Evolutionary conservation across 2,329 filamentous ascomycete species (phyloP), one percentile per base, ranked within the genome.

Genomic region (Arachnomyces sp.): DNA sequence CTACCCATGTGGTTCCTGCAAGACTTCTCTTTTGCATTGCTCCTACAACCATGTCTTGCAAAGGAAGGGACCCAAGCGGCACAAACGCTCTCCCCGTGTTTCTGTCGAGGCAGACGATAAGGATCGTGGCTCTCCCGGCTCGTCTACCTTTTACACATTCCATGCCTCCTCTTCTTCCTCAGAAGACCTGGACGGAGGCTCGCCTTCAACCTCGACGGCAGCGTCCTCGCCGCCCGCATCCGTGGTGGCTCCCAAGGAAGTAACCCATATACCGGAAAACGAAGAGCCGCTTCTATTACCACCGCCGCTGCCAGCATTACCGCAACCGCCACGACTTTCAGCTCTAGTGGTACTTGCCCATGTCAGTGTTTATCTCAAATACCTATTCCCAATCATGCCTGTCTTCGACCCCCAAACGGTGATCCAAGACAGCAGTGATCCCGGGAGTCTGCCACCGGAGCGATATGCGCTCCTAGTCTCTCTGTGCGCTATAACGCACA

Each of bases 401-500:
- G 61, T 68, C 2, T 56, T 68, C 16, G 56, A 56, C 2, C 51
- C 51, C 4, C 57, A 63, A 11, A 48, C 54, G 18, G 44, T 68
- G 3, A 56, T 57, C 11, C 46, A 52, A 14, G 55, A 62, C 41
- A 60, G 62, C 35, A 52, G 59, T 45, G 77, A 74, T 47, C 73
- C 81, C 51, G 79, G 84, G 44, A 44, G 51, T 12, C 72, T 64
- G n/a, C 52, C 53, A 2, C 33, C 57, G 2, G 55, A 56, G 34
- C 48, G 63, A 34, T 68, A 68, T 47, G 65, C 64, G 2, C 60
- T 68, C 31, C 43, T 66, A 17, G 61, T 58, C 1, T 56, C 65
- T 0, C 43, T 68, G 2, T 68, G 65, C 42, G 61, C 65, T 0
- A 61, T 65, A 11, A 66, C 65, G 3, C 63, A 67, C 47, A 64